Evolutionary conservation across 148 eudicot species (phyloP).

Genomic region (Diospyros kaki): DNA sequence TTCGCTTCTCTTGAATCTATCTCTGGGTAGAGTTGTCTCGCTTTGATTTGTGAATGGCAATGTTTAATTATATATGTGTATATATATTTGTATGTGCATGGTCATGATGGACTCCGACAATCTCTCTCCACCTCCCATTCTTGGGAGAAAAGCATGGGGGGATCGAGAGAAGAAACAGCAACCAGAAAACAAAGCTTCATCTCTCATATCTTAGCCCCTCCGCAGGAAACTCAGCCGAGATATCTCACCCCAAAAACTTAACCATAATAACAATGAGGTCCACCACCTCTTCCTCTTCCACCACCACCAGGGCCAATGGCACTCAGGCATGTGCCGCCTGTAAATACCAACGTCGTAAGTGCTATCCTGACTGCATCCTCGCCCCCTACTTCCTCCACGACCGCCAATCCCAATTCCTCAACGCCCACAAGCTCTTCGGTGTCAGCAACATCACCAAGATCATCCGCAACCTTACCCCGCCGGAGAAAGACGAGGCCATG

Average conservation of each 20-base stretch:
- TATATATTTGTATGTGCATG: no score
- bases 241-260: constrained; percentile 36
- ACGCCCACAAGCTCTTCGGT: constrained; percentile 84
- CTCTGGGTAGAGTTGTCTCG: no score
- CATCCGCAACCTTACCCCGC: constrained; percentile 40
- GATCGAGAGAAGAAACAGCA: neutral
- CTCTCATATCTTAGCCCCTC: constrained; percentile 18
- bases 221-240: constrained; percentile 61
- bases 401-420: constrained; percentile 58
- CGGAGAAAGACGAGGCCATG: constrained; percentile 68
- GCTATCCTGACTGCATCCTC: constrained; percentile 62
- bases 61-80: no score
- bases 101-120: constrained; percentile 5
- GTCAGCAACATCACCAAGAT: constrained; percentile 87
- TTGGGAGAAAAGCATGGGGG: constrained; percentile 39
- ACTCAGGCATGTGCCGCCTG: constrained; percentile 89
- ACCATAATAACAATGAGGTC: constrained; percentile 10
- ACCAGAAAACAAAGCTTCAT: constrained; percentile 23
- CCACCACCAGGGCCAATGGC: constrained; percentile 22
- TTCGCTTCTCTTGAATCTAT: no score
- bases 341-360: constrained; percentile 74
- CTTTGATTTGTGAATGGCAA: no score
- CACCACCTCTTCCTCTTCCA: neutral
- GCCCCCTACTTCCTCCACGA: constrained; percentile 86
- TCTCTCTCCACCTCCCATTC: constrained; percentile 34